Conservation (phyloP, 345 rosid genomes). For the Brassica juncea region DNA sequence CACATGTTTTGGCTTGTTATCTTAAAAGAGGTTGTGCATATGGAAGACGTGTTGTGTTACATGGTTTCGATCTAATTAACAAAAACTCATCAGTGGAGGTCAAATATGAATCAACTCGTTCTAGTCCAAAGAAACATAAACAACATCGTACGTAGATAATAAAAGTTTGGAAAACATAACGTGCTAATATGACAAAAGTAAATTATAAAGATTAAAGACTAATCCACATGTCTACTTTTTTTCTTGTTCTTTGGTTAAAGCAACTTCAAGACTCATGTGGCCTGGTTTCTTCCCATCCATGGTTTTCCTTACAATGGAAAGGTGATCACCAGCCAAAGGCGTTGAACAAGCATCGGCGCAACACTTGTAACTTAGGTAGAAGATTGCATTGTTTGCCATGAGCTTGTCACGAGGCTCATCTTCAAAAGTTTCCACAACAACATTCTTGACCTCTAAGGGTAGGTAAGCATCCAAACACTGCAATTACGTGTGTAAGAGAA, state of each 20-base stretch:
- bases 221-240: background rate
- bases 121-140: no score
- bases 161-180: no score
- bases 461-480: background rate
- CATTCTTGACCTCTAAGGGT: slow-evolving; percentile 9
- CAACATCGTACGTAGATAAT: no score
- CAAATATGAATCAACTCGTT: no score
- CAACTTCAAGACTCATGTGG: slow-evolving; percentile 10
- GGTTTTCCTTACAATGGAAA: slow-evolving; percentile 4
- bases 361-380: slow-evolving; percentile 22
- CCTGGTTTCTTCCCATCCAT: slow-evolving; percentile 15
- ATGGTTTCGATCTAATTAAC: no score
- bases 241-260: background rate
- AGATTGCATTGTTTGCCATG: slow-evolving; percentile 4
- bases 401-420: slow-evolving; percentile 1
- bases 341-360: background rate
- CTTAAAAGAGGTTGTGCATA: no score
- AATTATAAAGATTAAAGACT: no score
- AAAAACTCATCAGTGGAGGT: no score
- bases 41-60: no score
- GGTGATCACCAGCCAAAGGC: background rate
- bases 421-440: slow-evolving; percentile 15
- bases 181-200: no score
- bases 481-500: background rate
- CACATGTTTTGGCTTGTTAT: no score